phyloP scores from a whole-genome alignment of 2,329 filamentous ascomycete genomes.

The Colletotrichum sp. region DNA sequence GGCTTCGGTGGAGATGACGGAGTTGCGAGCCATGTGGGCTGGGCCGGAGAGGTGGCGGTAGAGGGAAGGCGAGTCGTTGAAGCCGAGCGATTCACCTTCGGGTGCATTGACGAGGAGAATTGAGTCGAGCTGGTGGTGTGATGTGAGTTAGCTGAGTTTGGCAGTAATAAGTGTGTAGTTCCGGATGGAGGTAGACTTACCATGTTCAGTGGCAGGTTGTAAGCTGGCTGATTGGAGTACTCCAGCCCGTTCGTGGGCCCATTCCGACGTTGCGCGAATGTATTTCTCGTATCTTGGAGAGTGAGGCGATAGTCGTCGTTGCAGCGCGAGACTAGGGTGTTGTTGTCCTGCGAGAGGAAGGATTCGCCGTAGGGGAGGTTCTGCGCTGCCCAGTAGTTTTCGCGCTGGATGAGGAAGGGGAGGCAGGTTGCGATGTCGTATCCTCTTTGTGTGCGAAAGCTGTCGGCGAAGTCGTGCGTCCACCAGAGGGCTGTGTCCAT shows the following conservation, averaged over 20 bases:
- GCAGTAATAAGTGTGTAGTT: not conserved
- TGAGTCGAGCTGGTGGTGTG: not conserved
- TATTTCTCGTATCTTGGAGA: conserved; percentile 22
- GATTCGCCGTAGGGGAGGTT: conserved; percentile 24
- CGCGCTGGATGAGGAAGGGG: conserved; percentile 26
- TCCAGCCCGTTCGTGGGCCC: conserved; percentile 18
- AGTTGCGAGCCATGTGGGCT: conserved; percentile 24
- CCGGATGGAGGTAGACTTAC: not conserved
- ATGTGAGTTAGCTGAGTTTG: not conserved
- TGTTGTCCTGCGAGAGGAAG: conserved; percentile 21
- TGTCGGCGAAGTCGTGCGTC: conserved; percentile 23
- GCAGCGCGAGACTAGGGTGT: not conserved
- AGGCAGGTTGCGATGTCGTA: conserved; percentile 23
- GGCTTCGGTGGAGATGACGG: conserved; percentile 28
- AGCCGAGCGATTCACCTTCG: conserved; percentile 29
- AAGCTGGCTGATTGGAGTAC: conserved; percentile 27
- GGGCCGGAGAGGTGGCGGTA: conserved; percentile 28
- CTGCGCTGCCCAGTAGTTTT: conserved; percentile 23
- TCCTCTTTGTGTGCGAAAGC: conserved; percentile 19
- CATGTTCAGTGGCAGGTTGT: conserved; percentile 30
- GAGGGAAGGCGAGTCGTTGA: conserved; percentile 24
- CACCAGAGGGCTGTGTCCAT: conserved; percentile 27
- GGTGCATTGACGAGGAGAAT: conserved; percentile 25
- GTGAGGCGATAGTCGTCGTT: conserved; percentile 25
- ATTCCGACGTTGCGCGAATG: conserved; percentile 12